Conservation (phyloP, 2,329 filamentous ascomycete species). For the Apiospora arundinis region DNA sequence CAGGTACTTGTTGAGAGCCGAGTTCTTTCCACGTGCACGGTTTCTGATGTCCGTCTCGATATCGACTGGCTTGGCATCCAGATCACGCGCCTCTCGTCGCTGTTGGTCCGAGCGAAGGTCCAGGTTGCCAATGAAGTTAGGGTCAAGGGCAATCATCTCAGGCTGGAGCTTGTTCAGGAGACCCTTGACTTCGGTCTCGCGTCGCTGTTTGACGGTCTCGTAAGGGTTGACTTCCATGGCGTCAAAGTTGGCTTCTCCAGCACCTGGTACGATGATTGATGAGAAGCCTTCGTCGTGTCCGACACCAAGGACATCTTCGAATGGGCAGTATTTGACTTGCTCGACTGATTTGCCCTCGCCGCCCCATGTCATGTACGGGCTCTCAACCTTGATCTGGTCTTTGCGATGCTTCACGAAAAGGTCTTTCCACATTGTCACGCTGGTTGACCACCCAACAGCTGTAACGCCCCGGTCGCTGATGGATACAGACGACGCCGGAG, state of each 20-base stretch:
- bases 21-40: conserved; percentile 86
- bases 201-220: conserved; percentile 90
- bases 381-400: conserved; percentile 80
- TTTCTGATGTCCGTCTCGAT: conserved; percentile 72
- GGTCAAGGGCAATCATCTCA: conserved; percentile 95
- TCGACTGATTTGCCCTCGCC: conserved; percentile 82
- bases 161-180: conserved; percentile 94
- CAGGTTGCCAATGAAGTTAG: conserved; percentile 87
- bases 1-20: conserved; percentile 83
- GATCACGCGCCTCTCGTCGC: conserved; percentile 76
- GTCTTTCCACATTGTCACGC: conserved; percentile 88
- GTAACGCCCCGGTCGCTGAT: conserved; percentile 91
- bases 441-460: conserved; percentile 89
- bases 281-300: conserved; percentile 87
- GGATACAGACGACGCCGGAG: conserved; percentile 81
- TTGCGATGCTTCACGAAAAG: conserved; percentile 77
- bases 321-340: conserved; percentile 89
- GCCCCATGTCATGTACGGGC: conserved; percentile 93
- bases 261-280: conserved; percentile 87
- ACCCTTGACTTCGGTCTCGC: conserved; percentile 87
- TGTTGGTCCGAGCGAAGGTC: conserved; percentile 83
- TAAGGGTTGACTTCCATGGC: conserved; percentile 93
- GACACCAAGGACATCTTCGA: conserved; percentile 89
- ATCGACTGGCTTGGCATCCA: conserved; percentile 71
- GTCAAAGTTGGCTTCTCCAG: conserved; percentile 97